Evolutionary conservation across 139 green algal genomes (phyloP).

Genomic region (Chlorella sorokiniana): DNA sequence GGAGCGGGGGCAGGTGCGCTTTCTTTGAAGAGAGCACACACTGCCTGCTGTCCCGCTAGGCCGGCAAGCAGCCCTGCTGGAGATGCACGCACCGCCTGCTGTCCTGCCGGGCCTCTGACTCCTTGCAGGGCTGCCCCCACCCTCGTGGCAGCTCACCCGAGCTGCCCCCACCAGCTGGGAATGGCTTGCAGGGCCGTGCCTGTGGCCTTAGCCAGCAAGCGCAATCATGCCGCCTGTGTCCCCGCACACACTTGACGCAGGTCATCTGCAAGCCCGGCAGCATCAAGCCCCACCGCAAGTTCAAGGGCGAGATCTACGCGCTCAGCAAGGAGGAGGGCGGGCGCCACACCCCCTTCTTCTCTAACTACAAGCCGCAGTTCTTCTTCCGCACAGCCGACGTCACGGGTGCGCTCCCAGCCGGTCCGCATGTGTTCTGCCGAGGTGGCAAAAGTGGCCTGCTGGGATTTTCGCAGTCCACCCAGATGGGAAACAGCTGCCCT

Average conservation of each 20-base stretch:
- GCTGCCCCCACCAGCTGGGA: no score
- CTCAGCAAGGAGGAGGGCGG: constrained; percentile 98
- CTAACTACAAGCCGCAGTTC: constrained; percentile 98
- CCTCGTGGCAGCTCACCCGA: no score
- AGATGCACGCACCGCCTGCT: neutral
- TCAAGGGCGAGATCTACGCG: constrained; percentile 94
- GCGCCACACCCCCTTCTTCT: constrained; percentile 97
- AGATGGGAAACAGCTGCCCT: no score
- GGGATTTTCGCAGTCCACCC: no score
- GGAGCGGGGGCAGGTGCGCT: constrained; percentile 80
- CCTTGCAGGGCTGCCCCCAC: no score
- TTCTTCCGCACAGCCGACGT: constrained; percentile 98
- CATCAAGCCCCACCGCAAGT: constrained; percentile 77
- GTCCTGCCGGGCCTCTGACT: no score
- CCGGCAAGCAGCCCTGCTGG: neutral
- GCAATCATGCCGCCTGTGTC: no score
- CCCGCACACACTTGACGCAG: constrained; percentile 14
- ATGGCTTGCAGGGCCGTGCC: no score
- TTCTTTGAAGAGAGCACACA: neutral
- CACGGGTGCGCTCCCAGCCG: constrained; percentile 66
- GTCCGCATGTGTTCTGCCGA: no score
- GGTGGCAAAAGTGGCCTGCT: no score
- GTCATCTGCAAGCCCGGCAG: constrained; percentile 87
- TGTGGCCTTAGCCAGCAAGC: no score
- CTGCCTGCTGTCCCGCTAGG: neutral